Percentiles rank a stretch among this genome's conserved stretches.
These are phyloP conservation scores for Petunia secreta DNA, from an alignment of 257 asterid species.

Conservation along the genomic window DNA sequence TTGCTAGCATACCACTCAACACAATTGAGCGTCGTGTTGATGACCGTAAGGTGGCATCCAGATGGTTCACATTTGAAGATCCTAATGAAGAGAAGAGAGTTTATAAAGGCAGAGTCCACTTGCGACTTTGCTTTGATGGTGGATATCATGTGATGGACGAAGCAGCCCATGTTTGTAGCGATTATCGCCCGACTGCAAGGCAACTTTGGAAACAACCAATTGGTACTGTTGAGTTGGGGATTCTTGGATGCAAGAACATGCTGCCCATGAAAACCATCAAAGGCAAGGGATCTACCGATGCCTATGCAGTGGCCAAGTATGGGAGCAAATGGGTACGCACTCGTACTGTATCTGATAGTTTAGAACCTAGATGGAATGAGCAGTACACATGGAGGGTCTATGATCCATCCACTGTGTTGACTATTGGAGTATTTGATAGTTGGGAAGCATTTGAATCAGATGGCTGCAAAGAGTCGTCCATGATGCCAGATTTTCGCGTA, in stretches of 20 bases:
- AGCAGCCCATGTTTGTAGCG: constrained; percentile 76
- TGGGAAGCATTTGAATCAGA: constrained; percentile 62
- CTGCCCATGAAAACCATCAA: constrained; percentile 68
- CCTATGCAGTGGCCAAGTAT: constrained; percentile 81
- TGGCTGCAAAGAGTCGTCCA: constrained; percentile 43
- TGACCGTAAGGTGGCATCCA: constrained; percentile 71
- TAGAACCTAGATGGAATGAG: constrained; percentile 89
- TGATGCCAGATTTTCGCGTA: constrained; percentile 59
- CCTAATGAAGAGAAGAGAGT: constrained; percentile 53
- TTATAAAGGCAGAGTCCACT: constrained; percentile 73
- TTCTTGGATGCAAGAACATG: constrained; percentile 76
- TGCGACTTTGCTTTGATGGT: constrained; percentile 79
- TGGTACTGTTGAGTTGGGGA: constrained; percentile 71
- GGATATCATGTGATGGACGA: constrained; percentile 97
- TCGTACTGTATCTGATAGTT: constrained; percentile 67
- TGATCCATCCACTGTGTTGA: constrained; percentile 83
- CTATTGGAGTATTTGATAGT: constrained; percentile 76
- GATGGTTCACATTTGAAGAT: constrained; percentile 84
- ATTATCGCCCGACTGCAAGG: constrained; percentile 83
- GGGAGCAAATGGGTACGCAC: constrained; percentile 91
- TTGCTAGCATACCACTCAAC: constrained; percentile 57
- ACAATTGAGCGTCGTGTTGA: constrained; percentile 82
- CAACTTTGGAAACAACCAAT: constrained; percentile 83
- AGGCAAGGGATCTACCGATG: constrained; percentile 79
- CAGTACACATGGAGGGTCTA: constrained; percentile 90